phyloP scores from a whole-genome alignment of 805 yeast genomes.

The Lachancea cidri region DNA sequence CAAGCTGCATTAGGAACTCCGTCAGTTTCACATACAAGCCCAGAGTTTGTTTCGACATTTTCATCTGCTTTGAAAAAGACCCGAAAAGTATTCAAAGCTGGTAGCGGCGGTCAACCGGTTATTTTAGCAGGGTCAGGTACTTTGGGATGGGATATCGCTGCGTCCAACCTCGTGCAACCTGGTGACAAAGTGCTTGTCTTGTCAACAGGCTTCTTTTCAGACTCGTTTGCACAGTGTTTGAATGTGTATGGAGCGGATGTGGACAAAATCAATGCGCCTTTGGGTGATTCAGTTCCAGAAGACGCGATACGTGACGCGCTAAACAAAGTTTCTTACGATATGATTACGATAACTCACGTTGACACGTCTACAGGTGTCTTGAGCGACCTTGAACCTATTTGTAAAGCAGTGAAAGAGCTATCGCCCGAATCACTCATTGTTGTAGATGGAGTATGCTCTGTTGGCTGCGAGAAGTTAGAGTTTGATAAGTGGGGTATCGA shows the following conservation, averaged over 20 bases:
- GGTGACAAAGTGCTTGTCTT: constrained; percentile 75
- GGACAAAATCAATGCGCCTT: constrained; percentile 61
- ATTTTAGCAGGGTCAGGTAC: constrained; percentile 91
- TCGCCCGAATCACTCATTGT: constrained; percentile 79
- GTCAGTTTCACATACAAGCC: constrained; percentile 85
- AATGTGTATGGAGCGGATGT: constrained; percentile 70
- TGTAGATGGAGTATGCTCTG: constrained; percentile 94
- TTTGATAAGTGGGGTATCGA: constrained; percentile 91
- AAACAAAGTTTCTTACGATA: constrained; percentile 46
- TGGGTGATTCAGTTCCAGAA: constrained; percentile 67
- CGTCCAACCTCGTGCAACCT: constrained; percentile 61
- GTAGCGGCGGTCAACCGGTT: constrained; percentile 59
- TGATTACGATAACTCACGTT: constrained; percentile 87
- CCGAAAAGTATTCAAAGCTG: constrained; percentile 66
- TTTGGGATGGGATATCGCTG: constrained; percentile 89
- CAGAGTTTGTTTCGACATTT: constrained; percentile 73
- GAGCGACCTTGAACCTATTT: constrained; percentile 57
- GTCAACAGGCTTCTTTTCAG: constrained; percentile 88
- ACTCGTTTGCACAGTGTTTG: constrained; percentile 73
- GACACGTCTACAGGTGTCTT: constrained; percentile 97
- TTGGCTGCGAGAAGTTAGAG: constrained; percentile 80
- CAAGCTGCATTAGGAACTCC: constrained; percentile 76
- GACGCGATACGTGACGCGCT: constrained; percentile 53
- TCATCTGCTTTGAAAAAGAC: constrained; percentile 61
- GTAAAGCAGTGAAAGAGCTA: constrained; percentile 52